These are phyloP conservation scores for Trypanosoma cruzi DNA, from an alignment of 208 protist genomes.

Conservation along the genomic window DNA sequence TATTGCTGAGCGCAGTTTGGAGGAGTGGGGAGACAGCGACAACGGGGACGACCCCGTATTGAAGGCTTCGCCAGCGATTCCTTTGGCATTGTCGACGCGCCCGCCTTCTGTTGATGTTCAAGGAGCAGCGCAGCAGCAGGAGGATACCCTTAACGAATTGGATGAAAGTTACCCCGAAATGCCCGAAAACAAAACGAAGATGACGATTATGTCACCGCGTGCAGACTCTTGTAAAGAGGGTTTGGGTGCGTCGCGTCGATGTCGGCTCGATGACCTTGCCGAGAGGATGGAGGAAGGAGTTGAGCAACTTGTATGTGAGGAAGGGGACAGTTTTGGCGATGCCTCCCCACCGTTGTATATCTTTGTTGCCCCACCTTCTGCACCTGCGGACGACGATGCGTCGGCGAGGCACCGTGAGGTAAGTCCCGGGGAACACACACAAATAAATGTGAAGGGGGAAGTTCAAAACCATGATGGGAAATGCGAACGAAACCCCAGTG, in stretches of 20 bases:
- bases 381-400: not conserved
- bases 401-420: not conserved
- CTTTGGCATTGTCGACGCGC: slow-evolving; percentile 2
- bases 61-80: not conserved
- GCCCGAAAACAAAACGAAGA: not conserved
- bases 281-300: not conserved
- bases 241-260: not conserved
- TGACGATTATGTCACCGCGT: not conserved
- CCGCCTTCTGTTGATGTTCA: not conserved
- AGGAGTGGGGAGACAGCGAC: not conserved
- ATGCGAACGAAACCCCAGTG: too few relatives aligned
- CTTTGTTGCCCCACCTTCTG: not conserved
- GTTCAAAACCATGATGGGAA: too few relatives aligned
- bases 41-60: not conserved
- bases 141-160: not conserved
- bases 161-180: not conserved
- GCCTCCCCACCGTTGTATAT: not conserved
- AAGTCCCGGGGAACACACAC: not conserved
- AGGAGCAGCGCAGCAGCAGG: not conserved
- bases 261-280: not conserved
- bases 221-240: not conserved
- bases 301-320: not conserved
- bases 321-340: not conserved
- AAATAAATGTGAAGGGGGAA: not conserved
- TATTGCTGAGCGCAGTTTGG: not conserved